Evolutionary conservation across 2,329 filamentous ascomycete genomes (phyloP).

Genomic region (Aspergillus flavus): DNA sequence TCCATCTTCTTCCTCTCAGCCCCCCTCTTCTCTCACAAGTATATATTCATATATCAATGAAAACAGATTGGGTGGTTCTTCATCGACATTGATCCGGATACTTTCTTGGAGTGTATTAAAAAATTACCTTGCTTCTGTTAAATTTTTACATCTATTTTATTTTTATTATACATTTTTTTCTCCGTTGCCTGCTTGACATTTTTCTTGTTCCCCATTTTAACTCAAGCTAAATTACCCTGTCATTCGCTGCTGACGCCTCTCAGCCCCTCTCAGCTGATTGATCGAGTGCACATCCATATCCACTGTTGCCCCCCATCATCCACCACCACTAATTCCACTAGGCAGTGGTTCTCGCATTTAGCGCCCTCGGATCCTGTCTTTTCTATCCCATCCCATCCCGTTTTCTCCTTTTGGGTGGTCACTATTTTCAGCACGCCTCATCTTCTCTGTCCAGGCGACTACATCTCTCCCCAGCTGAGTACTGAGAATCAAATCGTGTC

Average conservation of each 20-base stretch:
- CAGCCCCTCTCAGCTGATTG: conserved; percentile 30
- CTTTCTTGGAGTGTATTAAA: not conserved
- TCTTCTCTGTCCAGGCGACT: conserved; percentile 29
- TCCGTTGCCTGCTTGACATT: conserved; percentile 2
- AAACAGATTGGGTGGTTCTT: not conserved
- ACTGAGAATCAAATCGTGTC: conserved; percentile 10
- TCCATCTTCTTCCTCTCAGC: not conserved
- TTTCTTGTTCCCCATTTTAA: conserved; percentile 9
- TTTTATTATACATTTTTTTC: not conserved
- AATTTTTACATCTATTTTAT: conserved; percentile 6
- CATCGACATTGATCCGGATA: not conserved
- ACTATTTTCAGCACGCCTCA: conserved; percentile 21
- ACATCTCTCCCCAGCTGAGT: conserved; percentile 12
- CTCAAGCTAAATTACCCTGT: conserved; percentile 11
- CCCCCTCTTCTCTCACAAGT: not conserved
- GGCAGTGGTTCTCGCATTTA: conserved; percentile 27
- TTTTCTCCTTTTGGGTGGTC: conserved; percentile 17
- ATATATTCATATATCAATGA: not conserved
- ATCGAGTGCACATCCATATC: conserved; percentile 27
- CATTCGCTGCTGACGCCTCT: conserved; percentile 18
- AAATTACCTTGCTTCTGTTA: not conserved
- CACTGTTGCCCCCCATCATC: conserved; percentile 19
- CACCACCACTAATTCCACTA: conserved; percentile 22
- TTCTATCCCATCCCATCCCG: conserved; percentile 12
- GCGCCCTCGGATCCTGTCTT: conserved; percentile 22